Base-by-base conservation (phyloP, 2,329 filamentous ascomycete species). In the Alternaria panax region DNA sequence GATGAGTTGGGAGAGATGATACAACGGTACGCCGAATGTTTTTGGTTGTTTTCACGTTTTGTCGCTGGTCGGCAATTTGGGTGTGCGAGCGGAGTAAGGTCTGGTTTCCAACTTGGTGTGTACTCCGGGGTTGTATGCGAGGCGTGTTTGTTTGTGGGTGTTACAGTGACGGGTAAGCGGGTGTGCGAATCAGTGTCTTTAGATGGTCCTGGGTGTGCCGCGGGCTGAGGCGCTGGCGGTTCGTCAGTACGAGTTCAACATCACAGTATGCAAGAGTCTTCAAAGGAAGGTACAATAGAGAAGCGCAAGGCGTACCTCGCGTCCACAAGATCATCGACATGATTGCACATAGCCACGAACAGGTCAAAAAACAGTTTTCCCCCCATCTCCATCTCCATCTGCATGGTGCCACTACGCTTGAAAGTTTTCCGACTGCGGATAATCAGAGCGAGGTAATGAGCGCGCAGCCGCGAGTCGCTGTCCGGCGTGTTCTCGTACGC, bases 371-470 rank as follows among this genome's bases (percentile, higher is more conserved):
- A 97, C 83, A 97, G 86, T 86, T 93, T 93, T 82, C 86, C 93
- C 79, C 93, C 93, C 80, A 88, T 88, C 85, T 97, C 92, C 93
- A 98, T 97, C 85, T 97, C 93, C 84, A 91, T 90, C 87, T 97
- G 93, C 93, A 97, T 96, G 81, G 93, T 97, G 82, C 93, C 93
- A 84, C 93, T 97, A 82, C 91, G 89, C 90, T 97, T 97, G 82
- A 98, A 97, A 75, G 92, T 97, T 85, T 93, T 93, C 80, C 94
- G 92, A 86, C 92, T 94, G 84, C 93, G 90, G 85, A 97, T 97
- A 81, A 97, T 96, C 81, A 97, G 88, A 79, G 93, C 92, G 80
- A 98, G 89, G 85, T 97, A 97, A 84, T 97, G 93, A 84, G 93
- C 93, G 83, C 93, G 93, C 80, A 98, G 89, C 75, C 90, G 88